phyloP scores from a whole-genome alignment of 2,329 filamentous ascomycete genomes.

The Pyrenochaeta sp. region DNA sequence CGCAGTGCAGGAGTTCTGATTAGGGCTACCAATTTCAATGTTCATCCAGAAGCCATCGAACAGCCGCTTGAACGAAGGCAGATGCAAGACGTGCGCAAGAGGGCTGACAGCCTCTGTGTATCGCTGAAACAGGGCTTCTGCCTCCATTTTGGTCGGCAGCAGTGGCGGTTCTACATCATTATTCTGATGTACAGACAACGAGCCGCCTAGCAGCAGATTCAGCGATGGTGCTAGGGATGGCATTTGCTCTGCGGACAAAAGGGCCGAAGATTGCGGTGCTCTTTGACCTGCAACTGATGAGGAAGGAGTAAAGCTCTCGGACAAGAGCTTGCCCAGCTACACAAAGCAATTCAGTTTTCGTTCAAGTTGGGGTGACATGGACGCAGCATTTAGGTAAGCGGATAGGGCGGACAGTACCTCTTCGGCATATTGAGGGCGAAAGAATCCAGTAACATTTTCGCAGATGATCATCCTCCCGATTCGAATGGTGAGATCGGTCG shows the following conservation, averaged over 20 bases:
- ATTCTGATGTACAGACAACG: conserved; percentile 36
- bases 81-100: conserved; percentile 49
- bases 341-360: conserved; percentile 36
- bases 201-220: conserved; percentile 44
- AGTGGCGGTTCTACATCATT: conserved; percentile 42
- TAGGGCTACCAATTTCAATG: conserved; percentile 45
- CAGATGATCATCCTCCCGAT: conserved; percentile 52
- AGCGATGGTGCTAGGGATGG: conserved; percentile 48
- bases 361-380: conserved; percentile 13
- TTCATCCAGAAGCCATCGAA: conserved; percentile 51
- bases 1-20: conserved; percentile 50
- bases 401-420: conserved; percentile 43
- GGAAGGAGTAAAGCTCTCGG: conserved; percentile 40
- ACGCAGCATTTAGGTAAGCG: conserved; percentile 9
- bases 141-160: conserved; percentile 47
- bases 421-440: conserved; percentile 51
- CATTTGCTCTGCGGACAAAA: conserved; percentile 50
- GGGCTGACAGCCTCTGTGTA: conserved; percentile 49
- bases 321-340: conserved; percentile 50
- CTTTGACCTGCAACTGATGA: conserved; percentile 49
- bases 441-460: conserved; percentile 50
- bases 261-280: conserved; percentile 44
- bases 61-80: conserved; percentile 48
- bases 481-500: conserved; percentile 49
- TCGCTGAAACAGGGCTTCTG: conserved; percentile 45